Evolutionary conservation across 2,329 filamentous ascomycete species (phyloP).

Genomic region (Cladophialophora psammophila): DNA sequence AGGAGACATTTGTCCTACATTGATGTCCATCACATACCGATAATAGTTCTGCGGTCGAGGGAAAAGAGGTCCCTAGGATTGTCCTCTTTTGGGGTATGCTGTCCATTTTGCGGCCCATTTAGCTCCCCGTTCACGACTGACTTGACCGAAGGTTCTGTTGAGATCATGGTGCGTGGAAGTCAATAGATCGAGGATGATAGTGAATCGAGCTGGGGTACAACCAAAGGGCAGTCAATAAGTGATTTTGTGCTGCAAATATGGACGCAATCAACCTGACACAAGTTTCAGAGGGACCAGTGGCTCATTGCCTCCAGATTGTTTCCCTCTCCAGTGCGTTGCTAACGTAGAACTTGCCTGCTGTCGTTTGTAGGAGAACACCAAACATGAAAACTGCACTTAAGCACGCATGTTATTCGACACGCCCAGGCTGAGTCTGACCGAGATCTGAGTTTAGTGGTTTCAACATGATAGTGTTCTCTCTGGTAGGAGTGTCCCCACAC

Average conservation of each 20-base stretch:
- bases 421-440: too few relatives aligned
- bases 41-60: constrained; percentile 13
- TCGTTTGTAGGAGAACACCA: too few relatives aligned
- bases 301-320: too few relatives aligned
- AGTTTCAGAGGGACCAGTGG: too few relatives aligned
- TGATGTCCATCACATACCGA: constrained; percentile 10
- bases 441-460: background rate
- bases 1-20: background rate
- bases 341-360: too few relatives aligned
- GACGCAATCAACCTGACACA: too few relatives aligned
- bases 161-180: background rate
- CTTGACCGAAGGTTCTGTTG: background rate
- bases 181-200: background rate
- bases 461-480: background rate
- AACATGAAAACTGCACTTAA: too few relatives aligned
- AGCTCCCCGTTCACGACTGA: background rate
- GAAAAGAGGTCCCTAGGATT: constrained; percentile 12
- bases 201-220: background rate
- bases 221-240: background rate
- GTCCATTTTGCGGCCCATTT: background rate
- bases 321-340: too few relatives aligned
- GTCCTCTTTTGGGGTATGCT: too few relatives aligned
- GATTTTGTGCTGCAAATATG: too few relatives aligned
- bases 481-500: background rate
- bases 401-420: too few relatives aligned